Evolutionary conservation across 495 filamentous ascomycete genomes (phyloP).

Genomic region (Aspergillus wentii): DNA sequence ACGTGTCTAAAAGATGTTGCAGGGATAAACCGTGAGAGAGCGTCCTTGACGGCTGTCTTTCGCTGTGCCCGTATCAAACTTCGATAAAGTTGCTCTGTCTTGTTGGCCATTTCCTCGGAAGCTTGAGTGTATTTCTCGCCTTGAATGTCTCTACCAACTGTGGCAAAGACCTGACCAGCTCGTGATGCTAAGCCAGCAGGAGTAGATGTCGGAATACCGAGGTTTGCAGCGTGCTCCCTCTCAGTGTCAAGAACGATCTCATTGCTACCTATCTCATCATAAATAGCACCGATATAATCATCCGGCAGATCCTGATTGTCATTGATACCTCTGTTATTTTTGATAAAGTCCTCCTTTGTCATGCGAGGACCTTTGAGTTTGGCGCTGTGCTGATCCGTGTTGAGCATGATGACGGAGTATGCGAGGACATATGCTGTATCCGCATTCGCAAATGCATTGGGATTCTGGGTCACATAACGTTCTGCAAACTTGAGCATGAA

Average conservation of each 20-base stretch:
- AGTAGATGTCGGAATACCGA: conserved; percentile 55
- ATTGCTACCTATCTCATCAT: conserved; percentile 82
- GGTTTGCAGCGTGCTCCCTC: conserved; percentile 75
- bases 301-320: conserved; percentile 90
- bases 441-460: conserved; percentile 95
- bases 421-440: conserved; percentile 95
- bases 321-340: conserved; percentile 98
- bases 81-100: conserved; percentile 85
- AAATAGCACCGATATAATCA: conserved; percentile 86
- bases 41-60: conserved; percentile 63
- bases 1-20: conserved; percentile 92
- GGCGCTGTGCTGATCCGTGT: conserved; percentile 88
- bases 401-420: conserved; percentile 95
- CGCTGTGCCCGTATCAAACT: conserved; percentile 82
- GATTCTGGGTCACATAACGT: conserved; percentile 89
- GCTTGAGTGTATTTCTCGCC: conserved; percentile 90
- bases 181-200: conserved; percentile 68
- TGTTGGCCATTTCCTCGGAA: conserved; percentile 89
- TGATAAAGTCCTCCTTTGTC: conserved; percentile 96
- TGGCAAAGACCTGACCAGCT: conserved; percentile 84
- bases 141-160: conserved; percentile 85
- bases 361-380: conserved; percentile 80
- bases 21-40: conserved; percentile 74
- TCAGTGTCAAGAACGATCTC: conserved; percentile 96
- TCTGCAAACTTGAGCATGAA: conserved; percentile 99